phyloP scores from a whole-genome alignment of 148 eudicot species.

The Heliamphora exappendiculata region DNA sequence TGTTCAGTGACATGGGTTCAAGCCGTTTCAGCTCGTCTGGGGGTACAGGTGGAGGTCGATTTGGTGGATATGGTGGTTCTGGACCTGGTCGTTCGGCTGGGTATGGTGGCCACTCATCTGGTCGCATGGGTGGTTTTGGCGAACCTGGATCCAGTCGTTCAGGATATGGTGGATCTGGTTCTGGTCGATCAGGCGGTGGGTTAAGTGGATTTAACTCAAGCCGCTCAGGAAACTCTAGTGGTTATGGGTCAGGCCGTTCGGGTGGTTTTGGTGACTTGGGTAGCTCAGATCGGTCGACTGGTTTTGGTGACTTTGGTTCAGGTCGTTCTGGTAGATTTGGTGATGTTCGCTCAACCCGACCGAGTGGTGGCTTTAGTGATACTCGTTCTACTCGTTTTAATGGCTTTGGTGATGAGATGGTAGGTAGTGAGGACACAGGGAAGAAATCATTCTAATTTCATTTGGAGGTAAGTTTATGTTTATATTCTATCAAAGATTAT shows the following conservation, averaged over 20 bases:
- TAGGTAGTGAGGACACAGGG: conserved; percentile 13
- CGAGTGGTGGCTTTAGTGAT: conserved; percentile 21
- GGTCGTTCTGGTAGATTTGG: conserved; percentile 27
- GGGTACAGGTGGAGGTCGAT: conserved; percentile 36
- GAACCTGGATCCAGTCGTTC: conserved; percentile 25
- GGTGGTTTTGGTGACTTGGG: conserved; percentile 39
- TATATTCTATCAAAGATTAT: background rate
- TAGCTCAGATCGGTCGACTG: conserved; percentile 30
- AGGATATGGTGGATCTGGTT: conserved; percentile 27
- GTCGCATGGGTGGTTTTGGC: conserved; percentile 32
- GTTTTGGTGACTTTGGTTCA: conserved; percentile 49
- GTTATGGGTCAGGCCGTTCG: conserved; percentile 33
- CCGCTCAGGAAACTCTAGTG: conserved; percentile 26
- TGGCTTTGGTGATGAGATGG: conserved; percentile 33
- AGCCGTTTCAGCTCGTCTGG: conserved; percentile 6
- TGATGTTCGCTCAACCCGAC: conserved; percentile 10
- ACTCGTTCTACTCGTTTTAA: conserved; percentile 36
- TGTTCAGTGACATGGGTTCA: conserved; percentile 39
- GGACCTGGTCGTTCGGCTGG: conserved; percentile 29
- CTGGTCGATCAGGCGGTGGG: conserved; percentile 34
- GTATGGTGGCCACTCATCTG: conserved; percentile 15
- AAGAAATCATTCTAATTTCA: conserved; percentile 21
- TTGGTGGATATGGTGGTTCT: conserved; percentile 34
- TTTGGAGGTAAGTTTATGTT: conserved; percentile 12
- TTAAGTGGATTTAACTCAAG: conserved; percentile 23